These are phyloP conservation scores for Grammothele lineata DNA, from an alignment of 768 basidiomycete species.

Conservation along the genomic window DNA sequence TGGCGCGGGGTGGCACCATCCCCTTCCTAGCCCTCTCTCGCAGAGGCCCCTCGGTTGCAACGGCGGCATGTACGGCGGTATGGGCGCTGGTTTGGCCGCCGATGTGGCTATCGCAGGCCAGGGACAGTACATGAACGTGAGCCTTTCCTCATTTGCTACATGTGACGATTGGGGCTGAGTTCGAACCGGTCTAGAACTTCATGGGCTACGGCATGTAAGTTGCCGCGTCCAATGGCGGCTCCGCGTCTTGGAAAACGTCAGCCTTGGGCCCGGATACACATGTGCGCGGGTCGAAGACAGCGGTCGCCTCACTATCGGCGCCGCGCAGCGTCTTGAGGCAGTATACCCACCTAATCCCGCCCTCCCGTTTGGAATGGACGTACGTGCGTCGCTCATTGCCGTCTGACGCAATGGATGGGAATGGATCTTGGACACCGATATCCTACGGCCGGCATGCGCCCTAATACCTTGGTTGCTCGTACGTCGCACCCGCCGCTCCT, in stretches of 20 bases:
- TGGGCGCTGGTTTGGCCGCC: too few species aligned
- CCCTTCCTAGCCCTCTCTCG: too few species aligned
- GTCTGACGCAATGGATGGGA: background rate
- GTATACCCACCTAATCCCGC: background rate
- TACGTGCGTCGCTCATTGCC: background rate
- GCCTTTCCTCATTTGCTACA: background rate
- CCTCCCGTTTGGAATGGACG: background rate
- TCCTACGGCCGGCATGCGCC: background rate
- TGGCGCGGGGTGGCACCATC: background rate
- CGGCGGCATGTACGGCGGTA: too few species aligned
- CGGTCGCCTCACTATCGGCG: constrained; percentile 1
- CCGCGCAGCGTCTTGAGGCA: background rate
- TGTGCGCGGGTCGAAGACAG: background rate
- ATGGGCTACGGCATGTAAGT: constrained; percentile 1
- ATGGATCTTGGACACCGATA: background rate
- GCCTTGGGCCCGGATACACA: background rate
- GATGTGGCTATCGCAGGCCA: too few species aligned
- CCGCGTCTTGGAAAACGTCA: background rate
- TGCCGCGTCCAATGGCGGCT: background rate
- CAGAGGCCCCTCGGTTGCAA: too few species aligned
- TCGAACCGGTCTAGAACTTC: background rate
- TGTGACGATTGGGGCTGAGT: background rate
- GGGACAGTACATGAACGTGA: background rate
- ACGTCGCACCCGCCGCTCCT: background rate
- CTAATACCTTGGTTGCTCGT: background rate